Base-by-base conservation (phyloP, 371 early-diverging fungal species). In the Mortierella sp. region DNA sequence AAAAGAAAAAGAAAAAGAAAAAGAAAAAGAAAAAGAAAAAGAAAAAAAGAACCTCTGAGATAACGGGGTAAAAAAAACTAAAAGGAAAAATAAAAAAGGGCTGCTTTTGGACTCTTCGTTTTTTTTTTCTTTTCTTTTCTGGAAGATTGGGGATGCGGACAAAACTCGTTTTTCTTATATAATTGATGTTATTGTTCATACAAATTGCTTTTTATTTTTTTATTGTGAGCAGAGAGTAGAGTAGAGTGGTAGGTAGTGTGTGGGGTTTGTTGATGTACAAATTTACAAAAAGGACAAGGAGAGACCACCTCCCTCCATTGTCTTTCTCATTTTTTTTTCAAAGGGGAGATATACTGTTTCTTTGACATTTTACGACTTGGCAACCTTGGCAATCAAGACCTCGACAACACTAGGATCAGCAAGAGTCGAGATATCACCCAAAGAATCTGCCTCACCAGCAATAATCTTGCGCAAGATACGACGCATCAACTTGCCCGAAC, bases 401-500 rank as follows among this genome's bases (percentile, higher is more conserved):
- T 74, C 68, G 16, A 83, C 70, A 7, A 81, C 68, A 28, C 68
- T 79, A 50, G 95, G 94, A 60, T 97, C 96, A 37, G 95, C 91
- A 74, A 97, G 82, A 5, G 97, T 96, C 37, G 88, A 89, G 46
- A 92, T 79, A 80, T 96, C 97, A 60, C 97, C 97, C 28, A 97
- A 83, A 66, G 91, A 89, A 76, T 91, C 93, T 16, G 91, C 87
- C 67, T 97, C 95, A 60, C 91, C 90, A 43, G 87, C 90, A 44
- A 96, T 91, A 64, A 97, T 88, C 86, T 95, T 97, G 66, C 98
- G 86, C 79, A 99, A 84, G 63, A 98, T 91, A 72, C 98, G 90
- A 51, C 96, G 89, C 90, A 96, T 94, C 74, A 98, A 97, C 84
- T 98, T 98, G 51, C 99, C 99, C 19, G 93, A 93, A 25, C 98